Percentiles rank a stretch among this genome's conserved stretches.
Evolutionary conservation across 495 filamentous ascomycete species (phyloP).

Genomic region (Aspergillus panamensis): DNA sequence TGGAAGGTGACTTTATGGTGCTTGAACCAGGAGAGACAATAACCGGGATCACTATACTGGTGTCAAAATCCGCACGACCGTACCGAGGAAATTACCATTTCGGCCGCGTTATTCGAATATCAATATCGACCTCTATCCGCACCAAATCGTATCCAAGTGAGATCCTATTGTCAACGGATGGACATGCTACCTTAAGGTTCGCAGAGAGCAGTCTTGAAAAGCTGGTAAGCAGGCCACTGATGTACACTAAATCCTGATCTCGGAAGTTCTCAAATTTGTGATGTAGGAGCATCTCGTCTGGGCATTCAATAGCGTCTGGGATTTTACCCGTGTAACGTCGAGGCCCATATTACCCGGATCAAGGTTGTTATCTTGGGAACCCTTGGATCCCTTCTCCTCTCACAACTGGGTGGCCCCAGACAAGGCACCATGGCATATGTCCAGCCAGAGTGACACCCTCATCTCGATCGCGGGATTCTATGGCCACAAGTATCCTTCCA

Average conservation of each 20-base stretch:
- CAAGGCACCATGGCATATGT: not conserved
- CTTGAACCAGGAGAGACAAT: constrained; percentile 2
- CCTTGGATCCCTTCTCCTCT: too few relatives aligned
- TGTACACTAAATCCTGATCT: too few relatives aligned
- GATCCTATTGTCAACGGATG: not conserved
- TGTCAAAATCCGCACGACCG: not conserved
- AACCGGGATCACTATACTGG: not conserved
- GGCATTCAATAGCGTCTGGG: constrained; percentile 10
- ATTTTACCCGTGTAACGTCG: not conserved
- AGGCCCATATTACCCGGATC: not conserved
- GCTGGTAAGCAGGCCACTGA: constrained; percentile 7
- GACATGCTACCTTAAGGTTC: constrained; percentile 1
- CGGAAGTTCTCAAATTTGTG: not conserved
- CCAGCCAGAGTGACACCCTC: not conserved
- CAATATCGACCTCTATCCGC: constrained; percentile 2
- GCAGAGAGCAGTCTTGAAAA: constrained; percentile 1
- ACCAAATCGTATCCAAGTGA: constrained; percentile 2
- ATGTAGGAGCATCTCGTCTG: constrained; percentile 6
- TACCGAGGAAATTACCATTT: not conserved
- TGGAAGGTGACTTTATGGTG: not conserved
- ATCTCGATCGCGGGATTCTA: not conserved
- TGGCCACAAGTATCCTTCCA: not conserved
- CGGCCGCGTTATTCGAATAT: constrained; percentile 7
- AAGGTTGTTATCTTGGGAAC: not conserved
- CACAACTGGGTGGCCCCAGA: constrained; percentile 1